Base-by-base conservation (phyloP, 768 basidiomycete genomes). In the Boletus subcaerulescens region DNA sequence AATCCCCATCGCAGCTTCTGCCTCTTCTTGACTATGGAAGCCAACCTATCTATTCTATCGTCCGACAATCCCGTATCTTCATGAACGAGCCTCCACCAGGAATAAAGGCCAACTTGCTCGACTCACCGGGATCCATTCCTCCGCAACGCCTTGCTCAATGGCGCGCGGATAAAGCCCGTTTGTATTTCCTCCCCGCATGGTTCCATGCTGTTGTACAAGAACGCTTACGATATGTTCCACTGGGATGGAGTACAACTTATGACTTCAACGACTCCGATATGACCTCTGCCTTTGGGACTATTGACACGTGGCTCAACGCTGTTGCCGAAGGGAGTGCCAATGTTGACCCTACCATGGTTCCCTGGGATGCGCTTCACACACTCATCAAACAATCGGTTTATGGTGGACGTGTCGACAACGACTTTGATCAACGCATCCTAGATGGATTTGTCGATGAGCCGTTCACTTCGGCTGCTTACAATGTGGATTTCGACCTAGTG, bases 251-350 rank as follows among this genome's bases (percentile, higher is more conserved):
- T 69, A 93, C 97, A 74, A 80, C 81, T 0, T 98, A 98, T 73
- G 97, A 98, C 70, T 98, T 98, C 83, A 99, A 99, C 72, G 95
- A 98, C 69, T 97, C 96, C 6, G 97, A 99, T 68, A 90, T 97
- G 82, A 83, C 89, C 17, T 89, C 96, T 12, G 95, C 95, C 1
- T 89, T 93, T 65, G 81, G 80, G 40, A 95, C 92, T 15, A 97
- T 98, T 67, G 95, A 97, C 67, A 79, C 85, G 1, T 98, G 96
- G 93, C 78, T 98, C 48, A 80, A 78, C 48, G 68, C 80, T 0
- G 79, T 89, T 47, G 87, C 94, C 5, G 90, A 92, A 68, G 96
- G 95, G 20, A 81, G 88, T 50, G 81, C 94, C 5, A 98, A 98
- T 66, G 83, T 99, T 52, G 90, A 98, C 67, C 97, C 97, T 2